Evolutionary conservation across 2,329 filamentous ascomycete species (phyloP).

Genomic region (Tympanopsis confertula): DNA sequence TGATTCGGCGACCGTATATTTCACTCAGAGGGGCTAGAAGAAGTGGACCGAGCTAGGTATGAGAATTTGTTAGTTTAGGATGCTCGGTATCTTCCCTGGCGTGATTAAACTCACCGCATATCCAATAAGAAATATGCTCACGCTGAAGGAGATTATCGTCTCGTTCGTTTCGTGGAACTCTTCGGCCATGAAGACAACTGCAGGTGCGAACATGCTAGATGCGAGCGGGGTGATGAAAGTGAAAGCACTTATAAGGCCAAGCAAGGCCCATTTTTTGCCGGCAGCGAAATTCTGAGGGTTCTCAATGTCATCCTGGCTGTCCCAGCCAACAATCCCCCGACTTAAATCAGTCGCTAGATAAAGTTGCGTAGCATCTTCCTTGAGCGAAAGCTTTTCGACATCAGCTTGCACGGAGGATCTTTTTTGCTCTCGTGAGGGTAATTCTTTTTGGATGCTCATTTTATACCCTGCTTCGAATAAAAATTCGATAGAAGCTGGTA

Average conservation of each 20-base stretch:
- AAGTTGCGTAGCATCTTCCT: no score
- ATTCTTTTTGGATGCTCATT: no score
- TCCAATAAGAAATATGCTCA: constrained; percentile 50
- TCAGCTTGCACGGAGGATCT: no score
- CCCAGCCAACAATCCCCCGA: constrained; percentile 46
- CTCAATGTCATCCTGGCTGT: constrained; percentile 40
- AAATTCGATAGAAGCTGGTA: no score
- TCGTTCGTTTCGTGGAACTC: constrained; percentile 30
- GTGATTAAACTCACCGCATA: constrained; percentile 37
- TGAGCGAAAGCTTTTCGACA: no score
- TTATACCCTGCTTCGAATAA: no score
- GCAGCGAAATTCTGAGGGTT: constrained; percentile 47
- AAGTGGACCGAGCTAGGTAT: constrained; percentile 32
- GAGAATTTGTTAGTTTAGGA: no score
- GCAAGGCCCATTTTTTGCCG: constrained; percentile 44
- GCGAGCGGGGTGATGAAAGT: constrained; percentile 56
- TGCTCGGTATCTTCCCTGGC: no score
- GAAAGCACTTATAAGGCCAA: constrained; percentile 42
- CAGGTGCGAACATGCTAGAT: constrained; percentile 46
- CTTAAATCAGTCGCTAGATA: constrained; percentile 38
- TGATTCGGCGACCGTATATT: constrained; percentile 47
- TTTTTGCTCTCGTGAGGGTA: no score
- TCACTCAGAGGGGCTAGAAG: constrained; percentile 48
- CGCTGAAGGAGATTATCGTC: constrained; percentile 37
- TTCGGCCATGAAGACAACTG: constrained; percentile 26